Conservation (phyloP, 331 rosid genomes). For the Cydonia oblonga region DNA sequence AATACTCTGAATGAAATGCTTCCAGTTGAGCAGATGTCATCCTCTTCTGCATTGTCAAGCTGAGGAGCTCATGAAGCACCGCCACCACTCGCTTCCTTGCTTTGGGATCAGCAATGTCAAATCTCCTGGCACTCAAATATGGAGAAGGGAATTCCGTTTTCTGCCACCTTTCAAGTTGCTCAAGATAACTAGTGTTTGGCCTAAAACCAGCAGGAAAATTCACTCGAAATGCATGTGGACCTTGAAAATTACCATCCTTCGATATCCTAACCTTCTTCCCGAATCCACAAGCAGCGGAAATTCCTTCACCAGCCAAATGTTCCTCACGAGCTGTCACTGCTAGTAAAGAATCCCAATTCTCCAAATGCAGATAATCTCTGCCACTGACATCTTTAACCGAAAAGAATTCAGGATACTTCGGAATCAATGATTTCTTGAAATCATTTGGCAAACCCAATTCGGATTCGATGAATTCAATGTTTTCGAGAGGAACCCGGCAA, state of each 20-base stretch:
- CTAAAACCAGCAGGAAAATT: conserved; percentile 72
- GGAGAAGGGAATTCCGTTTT: conserved; percentile 89
- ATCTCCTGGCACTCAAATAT: conserved; percentile 74
- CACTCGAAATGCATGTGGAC: conserved; percentile 58
- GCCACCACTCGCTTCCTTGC: conserved; percentile 63
- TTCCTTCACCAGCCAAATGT: conserved; percentile 34
- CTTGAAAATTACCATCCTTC: conserved; percentile 60
- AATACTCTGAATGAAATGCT: conserved; percentile 61
- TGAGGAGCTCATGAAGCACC: conserved; percentile 76
- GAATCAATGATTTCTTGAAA: conserved; percentile 43
- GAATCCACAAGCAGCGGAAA: conserved; percentile 15
- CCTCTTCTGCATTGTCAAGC: conserved; percentile 72
- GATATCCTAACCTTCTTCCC: conserved; percentile 52
- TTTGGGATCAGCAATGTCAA: conserved; percentile 52
- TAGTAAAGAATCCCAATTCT: conserved; percentile 75
- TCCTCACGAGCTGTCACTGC: conserved; percentile 59
- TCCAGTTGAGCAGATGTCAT: conserved; percentile 71
- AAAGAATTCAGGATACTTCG: conserved; percentile 57
- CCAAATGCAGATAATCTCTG: conserved; percentile 44
- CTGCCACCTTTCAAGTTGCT: conserved; percentile 79
- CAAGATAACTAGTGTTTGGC: conserved; percentile 65
- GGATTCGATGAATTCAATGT: conserved; percentile 39
- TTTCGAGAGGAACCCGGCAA: conserved; percentile 52
- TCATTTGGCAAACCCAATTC: conserved; percentile 60
- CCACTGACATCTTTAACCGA: conserved; percentile 37